Conservation (phyloP, 192 early-diverging fungal genomes). For the Backusella sp. region DNA sequence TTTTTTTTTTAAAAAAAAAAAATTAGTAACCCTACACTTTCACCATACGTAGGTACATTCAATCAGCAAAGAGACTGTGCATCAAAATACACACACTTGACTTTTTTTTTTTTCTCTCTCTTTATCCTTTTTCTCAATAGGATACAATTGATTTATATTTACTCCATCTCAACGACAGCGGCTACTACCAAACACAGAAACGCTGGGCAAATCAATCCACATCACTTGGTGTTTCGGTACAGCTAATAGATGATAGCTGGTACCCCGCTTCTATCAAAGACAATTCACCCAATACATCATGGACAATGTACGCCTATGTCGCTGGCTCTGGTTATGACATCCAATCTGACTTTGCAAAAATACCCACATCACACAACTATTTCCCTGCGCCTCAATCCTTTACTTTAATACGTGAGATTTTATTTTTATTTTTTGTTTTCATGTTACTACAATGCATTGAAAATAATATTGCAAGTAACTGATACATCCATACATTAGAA, state of each 20-base stretch:
- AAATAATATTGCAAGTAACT: neutral
- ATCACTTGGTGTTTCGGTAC: slow-evolving; percentile 12
- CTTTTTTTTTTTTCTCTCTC: neutral
- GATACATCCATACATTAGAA: slow-evolving; percentile 4
- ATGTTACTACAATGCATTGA: neutral
- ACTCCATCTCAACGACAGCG: neutral
- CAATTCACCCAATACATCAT: slow-evolving; percentile 20
- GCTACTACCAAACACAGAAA: slow-evolving; percentile 22
- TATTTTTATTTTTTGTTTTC: neutral
- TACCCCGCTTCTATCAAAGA: slow-evolving; percentile 12
- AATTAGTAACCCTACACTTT: slow-evolving; percentile 22
- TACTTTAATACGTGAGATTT: slow-evolving; percentile 24
- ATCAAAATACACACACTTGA: neutral
- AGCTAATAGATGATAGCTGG: slow-evolving; percentile 28
- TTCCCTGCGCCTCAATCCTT: slow-evolving; percentile 23
- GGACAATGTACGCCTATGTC: slow-evolving; percentile 23
- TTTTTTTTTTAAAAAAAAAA: neutral
- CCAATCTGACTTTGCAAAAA: slow-evolving; percentile 3
- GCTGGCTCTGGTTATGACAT: slow-evolving; percentile 19
- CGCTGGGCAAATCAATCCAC: neutral
- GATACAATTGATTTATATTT: slow-evolving; percentile 1
- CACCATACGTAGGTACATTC: slow-evolving; percentile 13
- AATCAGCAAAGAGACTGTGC: neutral
- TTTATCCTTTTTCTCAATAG: neutral
- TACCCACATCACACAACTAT: slow-evolving; percentile 1